Evolutionary conservation across 495 filamentous ascomycete species (phyloP).

Genomic region (Bryoglossum gracile): DNA sequence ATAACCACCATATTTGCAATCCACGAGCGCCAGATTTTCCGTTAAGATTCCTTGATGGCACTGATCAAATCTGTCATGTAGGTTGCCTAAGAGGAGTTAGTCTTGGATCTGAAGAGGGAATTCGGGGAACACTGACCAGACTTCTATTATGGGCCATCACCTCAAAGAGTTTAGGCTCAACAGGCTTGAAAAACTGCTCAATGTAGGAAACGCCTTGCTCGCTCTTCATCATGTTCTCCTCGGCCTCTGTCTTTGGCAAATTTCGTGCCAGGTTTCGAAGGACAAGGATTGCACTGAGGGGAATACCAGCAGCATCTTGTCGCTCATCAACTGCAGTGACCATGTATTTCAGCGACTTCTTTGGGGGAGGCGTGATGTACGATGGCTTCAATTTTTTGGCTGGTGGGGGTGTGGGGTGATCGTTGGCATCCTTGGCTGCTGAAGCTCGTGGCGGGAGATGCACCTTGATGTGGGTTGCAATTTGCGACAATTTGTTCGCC

Average conservation of each 20-base stretch:
- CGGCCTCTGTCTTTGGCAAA: slow-evolving; percentile 50
- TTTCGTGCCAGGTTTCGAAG: slow-evolving; percentile 83
- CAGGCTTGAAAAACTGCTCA: slow-evolving; percentile 43
- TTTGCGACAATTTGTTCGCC: slow-evolving; percentile 39
- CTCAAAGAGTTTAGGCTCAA: slow-evolving; percentile 41
- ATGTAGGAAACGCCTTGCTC: slow-evolving; percentile 28
- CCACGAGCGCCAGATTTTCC: neutral
- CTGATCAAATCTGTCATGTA: slow-evolving; percentile 17
- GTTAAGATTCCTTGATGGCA: slow-evolving; percentile 15
- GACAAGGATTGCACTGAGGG: slow-evolving; percentile 76
- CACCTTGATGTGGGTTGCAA: slow-evolving; percentile 56
- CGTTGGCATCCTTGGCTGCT: slow-evolving; percentile 21
- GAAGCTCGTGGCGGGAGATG: slow-evolving; percentile 47
- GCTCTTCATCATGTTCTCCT: slow-evolving; percentile 44
- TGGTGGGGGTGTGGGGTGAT: slow-evolving; percentile 21
- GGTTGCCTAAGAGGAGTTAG: too few species aligned
- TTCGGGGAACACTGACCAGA: slow-evolving; percentile 31
- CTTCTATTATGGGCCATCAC: slow-evolving; percentile 47
- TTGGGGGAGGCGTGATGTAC: slow-evolving; percentile 48
- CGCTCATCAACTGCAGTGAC: slow-evolving; percentile 77
- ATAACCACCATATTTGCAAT: neutral
- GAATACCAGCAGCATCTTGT: slow-evolving; percentile 71
- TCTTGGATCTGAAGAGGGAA: too few species aligned
- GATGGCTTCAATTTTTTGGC: slow-evolving; percentile 30
- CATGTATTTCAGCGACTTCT: slow-evolving; percentile 41